These are phyloP conservation scores for Globisporangium paddicum DNA, from an alignment of 352 stramenopile genomes.

Conservation along the genomic window DNA sequence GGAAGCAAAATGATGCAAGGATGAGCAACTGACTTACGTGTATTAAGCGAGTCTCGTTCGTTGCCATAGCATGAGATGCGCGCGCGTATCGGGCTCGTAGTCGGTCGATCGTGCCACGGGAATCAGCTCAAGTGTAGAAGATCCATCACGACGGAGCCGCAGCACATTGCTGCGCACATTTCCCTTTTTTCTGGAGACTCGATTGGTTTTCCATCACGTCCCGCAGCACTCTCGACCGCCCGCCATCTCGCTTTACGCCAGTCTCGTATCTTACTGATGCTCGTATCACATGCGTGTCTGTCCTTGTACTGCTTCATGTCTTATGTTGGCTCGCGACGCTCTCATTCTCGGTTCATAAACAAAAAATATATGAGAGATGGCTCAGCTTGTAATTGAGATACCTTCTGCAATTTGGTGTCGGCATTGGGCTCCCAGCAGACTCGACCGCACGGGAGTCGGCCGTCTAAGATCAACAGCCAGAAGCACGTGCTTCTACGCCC, in stretches of 20 bases:
- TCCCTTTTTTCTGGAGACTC: slow-evolving; percentile 8
- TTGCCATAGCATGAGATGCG: too few relatives aligned
- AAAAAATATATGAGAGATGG: too few relatives aligned
- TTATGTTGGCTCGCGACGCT: too few relatives aligned
- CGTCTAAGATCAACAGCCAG: background rate
- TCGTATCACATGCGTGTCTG: background rate
- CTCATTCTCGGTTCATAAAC: too few relatives aligned
- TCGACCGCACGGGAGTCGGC: slow-evolving; percentile 4
- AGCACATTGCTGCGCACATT: background rate
- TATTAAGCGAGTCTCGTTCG: too few relatives aligned
- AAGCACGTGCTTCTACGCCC: background rate
- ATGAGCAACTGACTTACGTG: too few relatives aligned
- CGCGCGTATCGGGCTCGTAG: too few relatives aligned
- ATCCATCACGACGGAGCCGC: slow-evolving; percentile 1
- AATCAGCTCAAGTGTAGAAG: slow-evolving; percentile 42
- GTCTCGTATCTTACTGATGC: background rate
- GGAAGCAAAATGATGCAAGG: too few relatives aligned
- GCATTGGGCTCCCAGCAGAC: slow-evolving; percentile 8
- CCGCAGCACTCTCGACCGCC: slow-evolving; percentile 13
- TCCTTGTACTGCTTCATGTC: background rate
- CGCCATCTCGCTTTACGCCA: background rate
- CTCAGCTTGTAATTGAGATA: slow-evolving; percentile 14
- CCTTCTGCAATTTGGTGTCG: slow-evolving; percentile 15
- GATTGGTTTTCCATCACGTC: slow-evolving; percentile 14
- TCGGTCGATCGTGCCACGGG: too few relatives aligned